Evolutionary conservation across 208 protist species (phyloP), one percentile per base, ranked within the genome.

Genomic region (Acanthamoeba quina): DNA sequence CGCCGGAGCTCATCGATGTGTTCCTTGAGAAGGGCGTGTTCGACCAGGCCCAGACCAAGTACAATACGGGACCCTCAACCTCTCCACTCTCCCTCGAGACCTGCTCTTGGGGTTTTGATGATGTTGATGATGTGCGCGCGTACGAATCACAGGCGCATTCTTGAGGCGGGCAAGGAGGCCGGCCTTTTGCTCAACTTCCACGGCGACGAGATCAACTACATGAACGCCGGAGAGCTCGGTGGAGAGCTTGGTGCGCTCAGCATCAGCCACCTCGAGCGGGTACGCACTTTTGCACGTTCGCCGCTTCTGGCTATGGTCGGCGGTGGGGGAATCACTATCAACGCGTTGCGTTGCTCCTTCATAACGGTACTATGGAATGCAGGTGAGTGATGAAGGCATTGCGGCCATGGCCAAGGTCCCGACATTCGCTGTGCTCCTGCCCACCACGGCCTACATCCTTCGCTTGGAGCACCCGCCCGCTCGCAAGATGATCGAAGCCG

Each of bases 391-490:
- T 34, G 98, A 96, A 13, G 98, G 98, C 52, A 98, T 98, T 72
- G 74, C 72, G 31, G 93, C 95, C 15, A 98, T 98, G 97, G 97
- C 96, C 2, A 29, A 91, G 66, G 72, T 74, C 9, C 94, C 95
- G 62, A 97, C 95, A 0, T 95, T 98, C 80, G 98, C 94, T 21
- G 97, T 98, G 17, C 52, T 98, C 6, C 94, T 98, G 44, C 98
- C 98, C 41, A 98, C 97, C 19, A 98, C 97, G 9, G 97, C 97
- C 3, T 98, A 98, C 85, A 96, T 98, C 41, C 94, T 98, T 9
- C 94, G 97, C 58, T 94, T 98, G 29, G 93, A 96, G 21, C 95
- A 93, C 11, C 97, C 98, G 70, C 98, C 97, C 3, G 97, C 97
- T 15, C 80, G 98, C 37, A 94, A 96, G 56, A 88, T 98, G 56